phyloP scores from a whole-genome alignment of 129 eudicot species.

The Flaveria trinervia region DNA sequence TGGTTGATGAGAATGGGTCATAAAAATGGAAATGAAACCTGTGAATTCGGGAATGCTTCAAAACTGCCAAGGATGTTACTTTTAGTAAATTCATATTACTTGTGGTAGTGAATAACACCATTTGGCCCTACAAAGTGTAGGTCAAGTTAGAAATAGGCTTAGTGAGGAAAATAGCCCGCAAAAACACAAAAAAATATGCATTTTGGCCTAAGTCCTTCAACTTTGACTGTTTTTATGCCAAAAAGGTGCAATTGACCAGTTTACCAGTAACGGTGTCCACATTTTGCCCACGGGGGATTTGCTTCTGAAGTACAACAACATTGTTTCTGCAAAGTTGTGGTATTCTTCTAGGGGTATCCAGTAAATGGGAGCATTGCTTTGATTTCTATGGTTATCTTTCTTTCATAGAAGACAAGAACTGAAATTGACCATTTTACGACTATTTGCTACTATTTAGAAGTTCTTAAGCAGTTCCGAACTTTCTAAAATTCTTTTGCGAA shows the following conservation, averaged over 20 bases:
- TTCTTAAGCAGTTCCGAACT: conserved; percentile 1
- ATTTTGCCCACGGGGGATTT: background rate
- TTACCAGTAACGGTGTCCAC: background rate
- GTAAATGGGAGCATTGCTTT: conserved; percentile 11
- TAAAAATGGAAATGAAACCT: background rate
- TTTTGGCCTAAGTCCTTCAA: background rate
- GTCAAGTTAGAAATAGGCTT: background rate
- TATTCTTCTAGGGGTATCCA: background rate
- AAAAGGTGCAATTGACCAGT: background rate
- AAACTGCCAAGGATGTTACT: background rate
- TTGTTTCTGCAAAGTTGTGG: background rate
- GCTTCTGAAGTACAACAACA: background rate
- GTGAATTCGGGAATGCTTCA: background rate
- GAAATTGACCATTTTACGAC: background rate
- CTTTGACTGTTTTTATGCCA: background rate
- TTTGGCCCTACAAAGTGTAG: background rate
- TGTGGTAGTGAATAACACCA: background rate
- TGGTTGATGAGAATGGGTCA: background rate
- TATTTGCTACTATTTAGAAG: background rate
- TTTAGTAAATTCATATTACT: background rate
- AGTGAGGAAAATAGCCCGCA: background rate
- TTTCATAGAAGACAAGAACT: background rate
- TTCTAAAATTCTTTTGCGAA: background rate
- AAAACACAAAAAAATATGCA: background rate
- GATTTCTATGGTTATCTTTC: background rate